Percentiles rank a stretch among this genome's conserved stretches.
These are phyloP conservation scores for Amanita phalloides DNA, from an alignment of 768 basidiomycete genomes.

Conservation along the genomic window DNA sequence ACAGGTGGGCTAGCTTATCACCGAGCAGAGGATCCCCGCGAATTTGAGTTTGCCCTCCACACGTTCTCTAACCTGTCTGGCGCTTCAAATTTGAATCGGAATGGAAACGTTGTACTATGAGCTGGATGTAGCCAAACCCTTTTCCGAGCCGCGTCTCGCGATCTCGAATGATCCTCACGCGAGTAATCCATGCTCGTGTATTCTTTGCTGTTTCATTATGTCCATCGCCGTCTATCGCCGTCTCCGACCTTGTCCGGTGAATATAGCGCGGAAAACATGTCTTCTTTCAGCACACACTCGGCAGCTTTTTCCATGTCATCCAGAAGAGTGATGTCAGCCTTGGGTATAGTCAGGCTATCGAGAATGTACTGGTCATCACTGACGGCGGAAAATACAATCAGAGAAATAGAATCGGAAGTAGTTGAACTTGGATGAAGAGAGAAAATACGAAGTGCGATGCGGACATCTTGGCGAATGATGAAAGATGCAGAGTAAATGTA, in stretches of 20 bases:
- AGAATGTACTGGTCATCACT: background rate
- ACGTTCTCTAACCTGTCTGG: constrained; percentile 54
- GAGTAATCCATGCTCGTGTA: constrained; percentile 51
- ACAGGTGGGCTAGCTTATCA: constrained; percentile 60
- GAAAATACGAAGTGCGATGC: background rate
- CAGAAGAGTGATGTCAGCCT: background rate
- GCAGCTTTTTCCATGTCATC: background rate
- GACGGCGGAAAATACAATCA: background rate
- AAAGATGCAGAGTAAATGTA: background rate
- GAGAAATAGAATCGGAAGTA: background rate
- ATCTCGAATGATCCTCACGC: constrained; percentile 20
- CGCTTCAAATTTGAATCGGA: no score
- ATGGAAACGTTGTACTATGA: constrained; percentile 36
- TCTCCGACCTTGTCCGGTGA: background rate
- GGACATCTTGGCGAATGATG: background rate
- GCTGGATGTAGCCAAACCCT: constrained; percentile 21
- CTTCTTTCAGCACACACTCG: background rate
- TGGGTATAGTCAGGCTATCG: background rate
- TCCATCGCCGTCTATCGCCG: no score
- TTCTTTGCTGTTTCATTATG: constrained; percentile 18
- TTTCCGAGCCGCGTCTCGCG: no score
- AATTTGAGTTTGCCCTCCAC: constrained; percentile 25
- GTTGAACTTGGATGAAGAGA: background rate
- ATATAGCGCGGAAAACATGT: background rate
- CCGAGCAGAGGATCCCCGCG: constrained; percentile 76